Conservation (phyloP, 2,329 filamentous ascomycete species). For the Colletotrichum euphorbiae region DNA sequence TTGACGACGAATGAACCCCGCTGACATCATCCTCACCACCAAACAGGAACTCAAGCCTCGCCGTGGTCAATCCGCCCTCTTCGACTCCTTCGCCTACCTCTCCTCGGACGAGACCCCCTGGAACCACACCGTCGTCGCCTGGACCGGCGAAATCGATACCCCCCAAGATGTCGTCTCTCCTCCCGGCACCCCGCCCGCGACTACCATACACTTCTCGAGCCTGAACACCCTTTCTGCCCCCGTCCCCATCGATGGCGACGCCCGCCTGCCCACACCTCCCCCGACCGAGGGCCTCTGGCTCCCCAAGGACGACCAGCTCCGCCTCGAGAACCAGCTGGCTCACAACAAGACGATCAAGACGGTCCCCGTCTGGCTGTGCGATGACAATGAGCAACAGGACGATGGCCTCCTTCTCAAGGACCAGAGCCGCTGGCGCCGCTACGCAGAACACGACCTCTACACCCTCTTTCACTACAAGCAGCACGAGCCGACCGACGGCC, state of each 20-base stretch:
- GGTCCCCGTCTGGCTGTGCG: conserved; percentile 88
- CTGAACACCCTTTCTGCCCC: conserved; percentile 83
- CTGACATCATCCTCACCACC: conserved; percentile 27
- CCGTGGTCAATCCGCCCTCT: conserved; percentile 89
- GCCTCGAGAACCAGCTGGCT: conserved; percentile 79
- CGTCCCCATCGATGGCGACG: conserved; percentile 75
- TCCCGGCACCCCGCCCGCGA: conserved; percentile 60
- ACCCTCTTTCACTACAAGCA: conserved; percentile 97
- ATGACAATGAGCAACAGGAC: conserved; percentile 74
- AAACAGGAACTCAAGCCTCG: conserved; percentile 78
- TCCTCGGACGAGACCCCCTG: conserved; percentile 86
- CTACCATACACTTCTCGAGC: conserved; percentile 63
- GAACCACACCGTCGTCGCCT: conserved; percentile 93
- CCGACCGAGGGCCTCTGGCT: conserved; percentile 78
- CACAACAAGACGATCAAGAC: conserved; percentile 82
- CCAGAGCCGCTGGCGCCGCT: conserved; percentile 87
- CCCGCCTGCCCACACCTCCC: conserved; percentile 67
- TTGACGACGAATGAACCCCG: background rate
- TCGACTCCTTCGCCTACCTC: conserved; percentile 90
- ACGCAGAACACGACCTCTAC: conserved; percentile 92
- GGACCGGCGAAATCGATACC: conserved; percentile 87
- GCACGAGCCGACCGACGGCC: conserved; percentile 88
- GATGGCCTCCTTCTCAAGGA: conserved; percentile 82
- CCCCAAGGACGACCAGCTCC: conserved; percentile 74
- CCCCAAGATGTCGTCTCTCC: conserved; percentile 58